phyloP scores from a whole-genome alignment of 2,329 filamentous ascomycete genomes.

The Coleophoma crateriformis region DNA sequence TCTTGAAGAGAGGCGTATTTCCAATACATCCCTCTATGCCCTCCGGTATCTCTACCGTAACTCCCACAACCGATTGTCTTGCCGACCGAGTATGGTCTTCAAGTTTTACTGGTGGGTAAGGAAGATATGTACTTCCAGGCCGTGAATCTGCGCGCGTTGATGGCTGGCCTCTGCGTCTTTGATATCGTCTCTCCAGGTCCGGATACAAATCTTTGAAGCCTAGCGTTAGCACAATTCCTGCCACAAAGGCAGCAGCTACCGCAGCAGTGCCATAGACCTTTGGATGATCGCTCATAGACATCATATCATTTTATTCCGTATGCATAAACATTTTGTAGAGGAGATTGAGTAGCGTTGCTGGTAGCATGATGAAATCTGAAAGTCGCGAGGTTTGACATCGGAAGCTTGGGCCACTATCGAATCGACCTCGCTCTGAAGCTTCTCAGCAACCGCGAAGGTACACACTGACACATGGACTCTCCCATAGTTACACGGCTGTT shows the following conservation, averaged over 20 bases:
- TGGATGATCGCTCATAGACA: slow-evolving; percentile 57
- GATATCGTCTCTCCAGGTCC: slow-evolving; percentile 62
- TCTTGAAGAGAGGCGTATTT: slow-evolving; percentile 82
- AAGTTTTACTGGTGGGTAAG: slow-evolving; percentile 39
- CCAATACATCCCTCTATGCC: slow-evolving; percentile 92
- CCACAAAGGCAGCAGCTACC: slow-evolving; percentile 66
- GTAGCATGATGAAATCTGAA: too few relatives aligned
- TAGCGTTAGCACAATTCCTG: slow-evolving; percentile 70
- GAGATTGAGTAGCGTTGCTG: too few relatives aligned
- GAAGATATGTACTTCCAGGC: slow-evolving; percentile 20
- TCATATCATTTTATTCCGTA: slow-evolving; percentile 24
- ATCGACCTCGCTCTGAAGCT: slow-evolving; percentile 6
- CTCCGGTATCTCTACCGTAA: slow-evolving; percentile 46
- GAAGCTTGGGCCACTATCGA: slow-evolving; percentile 32
- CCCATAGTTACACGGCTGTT: slow-evolving; percentile 74
- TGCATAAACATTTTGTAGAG: too few relatives aligned
- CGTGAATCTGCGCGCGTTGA: slow-evolving; percentile 13
- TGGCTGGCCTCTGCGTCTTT: slow-evolving; percentile 32
- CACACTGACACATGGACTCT: slow-evolving; percentile 64
- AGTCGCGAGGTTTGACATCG: not conserved
- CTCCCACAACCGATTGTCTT: slow-evolving; percentile 19
- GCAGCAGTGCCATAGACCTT: slow-evolving; percentile 60
- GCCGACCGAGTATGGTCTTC: slow-evolving; percentile 46
- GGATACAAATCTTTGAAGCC: slow-evolving; percentile 78
- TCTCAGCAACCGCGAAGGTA: slow-evolving; percentile 7